Base-by-base conservation (phyloP, 2,329 filamentous ascomycete species). In the Beauveria sp. region DNA sequence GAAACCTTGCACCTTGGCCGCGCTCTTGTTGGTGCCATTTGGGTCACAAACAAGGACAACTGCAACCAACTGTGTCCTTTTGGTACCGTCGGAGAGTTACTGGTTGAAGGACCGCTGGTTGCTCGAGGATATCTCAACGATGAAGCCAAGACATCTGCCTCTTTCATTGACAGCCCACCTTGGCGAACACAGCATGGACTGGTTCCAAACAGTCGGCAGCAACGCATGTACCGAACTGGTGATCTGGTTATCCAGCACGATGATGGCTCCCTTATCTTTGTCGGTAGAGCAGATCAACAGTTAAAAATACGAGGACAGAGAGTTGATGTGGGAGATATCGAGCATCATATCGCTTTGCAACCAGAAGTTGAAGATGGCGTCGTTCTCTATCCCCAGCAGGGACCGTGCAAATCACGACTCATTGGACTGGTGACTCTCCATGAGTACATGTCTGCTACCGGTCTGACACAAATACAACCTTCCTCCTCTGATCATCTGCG, bases 111-210 rank as follows among this genome's bases (percentile, higher is more conserved):
- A 0, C 80, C 80, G 1, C 73, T 77, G 2, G 74, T 84, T 10
- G 79, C 77, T 16, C 70, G 74, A 49, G 79, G 81, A 34, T 85
- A 84, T 63, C 68, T 82, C 16, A 77, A 80, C 56, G 67, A 73
- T 26, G 26, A 68, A 0, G 58, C 52, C 5, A 65, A 65, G 53
- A 75, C 78, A 71, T 62, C 71, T 58, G 20, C 62, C 0, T 65
- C 66, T 0, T 74, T 73, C 38, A 68, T 73, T 40, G 26, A 67
- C 20, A 55, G 63, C 40, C 67, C 67, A 1, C n/a, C 46, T 2
- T 69, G 67, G 67, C 58, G 68, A 2, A 22, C 62, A 1, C 14
- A 20, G 18, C 64, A 63, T 38, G n/a, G 3, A 1, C 28, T 16
- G 2, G 24, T 22, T 28, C 14, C 22, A 16, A 22, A 49, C 38